phyloP scores from a whole-genome alignment of 345 rosid species.

The Brassica carinata region DNA sequence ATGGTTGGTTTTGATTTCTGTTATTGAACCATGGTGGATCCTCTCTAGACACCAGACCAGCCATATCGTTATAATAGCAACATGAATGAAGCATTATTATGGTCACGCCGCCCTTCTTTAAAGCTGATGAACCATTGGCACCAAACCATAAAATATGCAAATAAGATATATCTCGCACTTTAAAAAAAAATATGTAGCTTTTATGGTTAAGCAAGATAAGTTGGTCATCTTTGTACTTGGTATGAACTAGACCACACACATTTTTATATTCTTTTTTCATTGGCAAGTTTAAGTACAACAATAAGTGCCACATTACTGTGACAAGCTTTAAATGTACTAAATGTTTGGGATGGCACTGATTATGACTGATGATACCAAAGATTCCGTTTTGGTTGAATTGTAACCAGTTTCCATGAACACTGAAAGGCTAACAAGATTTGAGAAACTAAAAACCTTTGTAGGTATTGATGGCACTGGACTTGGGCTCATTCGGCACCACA shows the following conservation, averaged over 20 bases:
- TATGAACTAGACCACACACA: not conserved
- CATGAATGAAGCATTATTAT: not conserved
- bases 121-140: not conserved
- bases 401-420: not conserved
- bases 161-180: too few species aligned
- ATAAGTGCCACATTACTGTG: not conserved
- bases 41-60: not conserved
- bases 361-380: not conserved
- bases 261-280: not conserved
- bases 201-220: not conserved
- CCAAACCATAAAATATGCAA: not conserved
- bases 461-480: conserved; percentile 83
- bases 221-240: not conserved
- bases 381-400: not conserved
- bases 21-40: not conserved
- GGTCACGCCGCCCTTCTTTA: not conserved
- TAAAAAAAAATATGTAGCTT: not conserved
- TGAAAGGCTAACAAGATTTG: not conserved
- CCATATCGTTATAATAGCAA: not conserved
- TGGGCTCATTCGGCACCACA: conserved; percentile 65
- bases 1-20: not conserved
- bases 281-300: not conserved
- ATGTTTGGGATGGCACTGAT: not conserved
- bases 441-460: conserved; percentile 27
- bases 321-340: not conserved